These are phyloP conservation scores for Nepenthes gracilis DNA, from an alignment of 148 eudicot species.

Conservation along the genomic window DNA sequence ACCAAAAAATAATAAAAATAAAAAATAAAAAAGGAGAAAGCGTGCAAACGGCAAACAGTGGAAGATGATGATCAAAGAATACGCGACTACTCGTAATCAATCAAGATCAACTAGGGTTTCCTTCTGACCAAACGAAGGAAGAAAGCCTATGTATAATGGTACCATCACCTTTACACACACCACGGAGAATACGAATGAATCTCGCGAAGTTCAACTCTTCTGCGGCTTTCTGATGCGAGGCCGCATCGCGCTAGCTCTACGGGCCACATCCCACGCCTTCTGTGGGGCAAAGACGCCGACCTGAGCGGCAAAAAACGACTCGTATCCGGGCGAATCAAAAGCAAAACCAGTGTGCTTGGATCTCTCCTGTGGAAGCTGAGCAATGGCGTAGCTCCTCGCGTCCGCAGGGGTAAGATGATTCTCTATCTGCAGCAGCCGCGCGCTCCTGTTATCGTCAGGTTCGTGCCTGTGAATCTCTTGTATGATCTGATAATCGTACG, in stretches of 20 bases:
- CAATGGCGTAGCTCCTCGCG: slow-evolving; percentile 59
- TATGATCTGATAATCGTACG: slow-evolving; percentile 78
- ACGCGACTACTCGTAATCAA: too few species aligned
- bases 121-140: too few species aligned
- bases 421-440: slow-evolving; percentile 43
- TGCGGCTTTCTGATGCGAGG: slow-evolving; percentile 28
- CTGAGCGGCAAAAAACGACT: slow-evolving; percentile 88
- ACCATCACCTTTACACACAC: too few species aligned
- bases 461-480: slow-evolving; percentile 75
- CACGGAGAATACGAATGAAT: too few species aligned
- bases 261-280: slow-evolving; percentile 88
- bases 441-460: slow-evolving; percentile 31
- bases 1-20: too few species aligned
- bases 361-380: slow-evolving; percentile 65
- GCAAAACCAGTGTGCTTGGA: slow-evolving; percentile 93
- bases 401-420: slow-evolving; percentile 51
- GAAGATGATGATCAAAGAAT: too few species aligned
- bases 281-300: slow-evolving; percentile 75
- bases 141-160: too few species aligned
- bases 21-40: too few species aligned
- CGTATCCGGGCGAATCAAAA: slow-evolving; percentile 93
- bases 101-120: too few species aligned
- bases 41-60: too few species aligned
- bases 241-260: slow-evolving; percentile 64
- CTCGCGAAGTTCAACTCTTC: slow-evolving; percentile 3